phyloP scores from a whole-genome alignment of 2,329 filamentous ascomycete genomes.

The Colletotrichum lindemuthianum region DNA sequence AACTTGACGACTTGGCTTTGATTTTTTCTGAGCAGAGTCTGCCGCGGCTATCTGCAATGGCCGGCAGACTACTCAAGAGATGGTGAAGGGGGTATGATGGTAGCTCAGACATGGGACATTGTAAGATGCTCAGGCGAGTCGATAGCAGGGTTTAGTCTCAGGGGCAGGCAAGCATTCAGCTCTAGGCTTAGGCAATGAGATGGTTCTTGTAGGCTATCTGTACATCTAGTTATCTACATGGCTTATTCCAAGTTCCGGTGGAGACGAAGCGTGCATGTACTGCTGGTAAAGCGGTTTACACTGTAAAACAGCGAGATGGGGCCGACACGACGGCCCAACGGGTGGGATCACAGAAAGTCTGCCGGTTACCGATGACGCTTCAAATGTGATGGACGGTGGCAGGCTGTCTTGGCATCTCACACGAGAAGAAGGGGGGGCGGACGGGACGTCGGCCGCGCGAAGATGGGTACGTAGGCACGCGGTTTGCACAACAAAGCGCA shows the following conservation, averaged over 20 bases:
- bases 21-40: no score
- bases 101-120: constrained; percentile 17
- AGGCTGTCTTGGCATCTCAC: no score
- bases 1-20: background rate
- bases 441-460: no score
- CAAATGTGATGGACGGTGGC: no score
- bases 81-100: background rate
- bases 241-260: constrained; percentile 7
- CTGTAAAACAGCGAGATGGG: no score
- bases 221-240: constrained; percentile 33
- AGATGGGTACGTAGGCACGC: no score
- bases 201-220: constrained; percentile 28
- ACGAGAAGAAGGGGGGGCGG: no score
- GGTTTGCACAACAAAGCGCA: no score
- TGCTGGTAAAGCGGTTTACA: background rate
- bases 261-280: background rate
- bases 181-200: constrained; percentile 3
- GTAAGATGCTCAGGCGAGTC: constrained; percentile 13
- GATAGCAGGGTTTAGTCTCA: background rate
- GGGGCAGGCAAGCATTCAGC: constrained; percentile 1
- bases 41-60: no score
- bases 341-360: no score
- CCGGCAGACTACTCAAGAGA: background rate
- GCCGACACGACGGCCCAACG: no score
- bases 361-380: no score